A percentile compares a stretch with the other conserved stretches of the same genome.
phyloP scores from a whole-genome alignment of 768 basidiomycete genomes.

The Melanogaster broomeanus region DNA sequence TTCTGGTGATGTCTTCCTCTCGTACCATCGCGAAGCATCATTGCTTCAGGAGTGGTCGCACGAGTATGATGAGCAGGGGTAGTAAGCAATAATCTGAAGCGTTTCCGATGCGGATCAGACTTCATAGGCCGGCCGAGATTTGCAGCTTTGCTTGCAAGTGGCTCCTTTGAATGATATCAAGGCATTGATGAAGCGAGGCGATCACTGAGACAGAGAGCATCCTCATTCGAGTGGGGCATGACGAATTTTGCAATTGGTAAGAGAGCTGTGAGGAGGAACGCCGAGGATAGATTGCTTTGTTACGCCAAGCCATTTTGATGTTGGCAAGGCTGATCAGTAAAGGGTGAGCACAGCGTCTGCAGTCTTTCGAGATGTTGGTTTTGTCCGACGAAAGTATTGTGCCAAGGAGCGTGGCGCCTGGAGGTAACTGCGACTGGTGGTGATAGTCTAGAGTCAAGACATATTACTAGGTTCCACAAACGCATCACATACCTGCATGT shows the following conservation, averaged over 20 bases:
- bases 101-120: conserved; percentile 20
- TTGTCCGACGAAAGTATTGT: conserved; percentile 18
- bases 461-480: neutral
- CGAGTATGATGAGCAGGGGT: conserved; percentile 30
- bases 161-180: conserved; percentile 15
- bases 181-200: conserved; percentile 9
- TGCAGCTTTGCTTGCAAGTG: conserved; percentile 20
- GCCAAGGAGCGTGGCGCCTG: conserved; percentile 29
- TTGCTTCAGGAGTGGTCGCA: conserved; percentile 3
- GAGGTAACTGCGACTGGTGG: conserved; percentile 17
- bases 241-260: neutral
- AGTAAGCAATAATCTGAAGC: conserved; percentile 5
- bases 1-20: conserved; percentile 31
- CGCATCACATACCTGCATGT: conserved; percentile 22
- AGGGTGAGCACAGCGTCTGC: conserved; percentile 18
- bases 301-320: neutral
- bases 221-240: neutral
- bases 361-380: conserved; percentile 18
- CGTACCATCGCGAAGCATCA: conserved; percentile 1
- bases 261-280: neutral
- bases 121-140: conserved; percentile 14
- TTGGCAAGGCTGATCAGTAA: conserved; percentile 13
- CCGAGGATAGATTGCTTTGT: neutral
- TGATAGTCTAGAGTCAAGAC: neutral
- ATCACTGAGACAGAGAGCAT: neutral